Percentiles rank a stretch among this genome's conserved stretches.
These are phyloP conservation scores for Colletotrichum tamarilloi DNA, from an alignment of 2,329 filamentous ascomycete genomes.

Conservation along the genomic window DNA sequence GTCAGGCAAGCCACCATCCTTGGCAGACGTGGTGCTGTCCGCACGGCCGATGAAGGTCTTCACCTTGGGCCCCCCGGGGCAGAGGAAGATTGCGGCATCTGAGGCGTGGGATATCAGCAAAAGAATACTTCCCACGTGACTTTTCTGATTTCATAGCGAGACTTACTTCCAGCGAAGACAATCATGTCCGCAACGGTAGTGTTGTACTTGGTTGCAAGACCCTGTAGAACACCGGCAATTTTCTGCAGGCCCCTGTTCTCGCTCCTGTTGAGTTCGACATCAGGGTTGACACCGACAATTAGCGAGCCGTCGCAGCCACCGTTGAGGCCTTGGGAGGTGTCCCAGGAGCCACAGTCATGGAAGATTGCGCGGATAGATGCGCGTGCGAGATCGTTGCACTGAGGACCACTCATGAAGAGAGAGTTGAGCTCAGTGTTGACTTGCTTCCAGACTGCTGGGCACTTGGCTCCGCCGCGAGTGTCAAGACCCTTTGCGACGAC, in stretches of 20 bases:
- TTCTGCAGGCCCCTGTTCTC: conserved; percentile 59
- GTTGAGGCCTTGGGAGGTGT: conserved; percentile 44
- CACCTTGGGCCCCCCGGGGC: conserved; percentile 58
- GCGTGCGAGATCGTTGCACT: conserved; percentile 53
- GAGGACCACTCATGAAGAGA: conserved; percentile 45
- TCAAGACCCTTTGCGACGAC: neutral
- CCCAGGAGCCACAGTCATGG: conserved; percentile 59
- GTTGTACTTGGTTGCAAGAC: conserved; percentile 49
- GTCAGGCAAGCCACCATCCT: conserved; percentile 55
- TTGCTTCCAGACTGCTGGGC: conserved; percentile 48
- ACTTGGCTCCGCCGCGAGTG: neutral
- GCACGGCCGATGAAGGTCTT: conserved; percentile 62
- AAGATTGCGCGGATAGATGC: conserved; percentile 58
- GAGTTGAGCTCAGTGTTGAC: conserved; percentile 49
- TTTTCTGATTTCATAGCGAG: neutral
- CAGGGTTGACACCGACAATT: conserved; percentile 43
- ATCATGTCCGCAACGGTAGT: conserved; percentile 66
- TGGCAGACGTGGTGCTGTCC: conserved; percentile 54
- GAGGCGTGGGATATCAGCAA: conserved; percentile 32
- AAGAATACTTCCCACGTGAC: too few relatives aligned
- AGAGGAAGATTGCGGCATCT: conserved; percentile 60
- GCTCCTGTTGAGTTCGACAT: conserved; percentile 47
- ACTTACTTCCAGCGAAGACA: conserved; percentile 52
- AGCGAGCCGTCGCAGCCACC: conserved; percentile 60
- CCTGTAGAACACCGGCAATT: conserved; percentile 50